Conservation (phyloP, 164 flowering plant species). For the Macadamia integrifolia region DNA sequence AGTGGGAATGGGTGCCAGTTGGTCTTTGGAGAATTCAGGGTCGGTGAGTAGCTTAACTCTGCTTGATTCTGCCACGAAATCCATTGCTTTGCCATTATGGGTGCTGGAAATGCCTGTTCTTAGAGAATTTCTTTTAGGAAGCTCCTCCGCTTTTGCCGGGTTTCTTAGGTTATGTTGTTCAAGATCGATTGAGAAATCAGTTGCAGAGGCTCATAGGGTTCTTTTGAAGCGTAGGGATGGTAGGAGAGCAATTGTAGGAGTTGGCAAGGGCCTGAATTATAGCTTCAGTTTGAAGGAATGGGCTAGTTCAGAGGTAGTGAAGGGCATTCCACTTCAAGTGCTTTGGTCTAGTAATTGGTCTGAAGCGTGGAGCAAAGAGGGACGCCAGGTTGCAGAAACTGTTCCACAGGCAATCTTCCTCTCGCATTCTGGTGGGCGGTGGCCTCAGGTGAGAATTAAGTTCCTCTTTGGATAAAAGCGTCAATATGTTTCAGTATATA, state of each 20-base stretch:
- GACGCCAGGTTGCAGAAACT: constrained; percentile 47
- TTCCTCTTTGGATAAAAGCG: too few relatives aligned
- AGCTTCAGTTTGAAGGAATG: constrained; percentile 81
- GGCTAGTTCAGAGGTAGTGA: constrained; percentile 53
- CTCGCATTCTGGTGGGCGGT: constrained; percentile 74
- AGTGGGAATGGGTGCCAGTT: constrained; percentile 47
- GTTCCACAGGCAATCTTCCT: constrained; percentile 58
- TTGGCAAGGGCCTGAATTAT: constrained; percentile 54
- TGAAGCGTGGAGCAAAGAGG: constrained; percentile 65
- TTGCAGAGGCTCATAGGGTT: constrained; percentile 58
- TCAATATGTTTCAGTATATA: too few relatives aligned
- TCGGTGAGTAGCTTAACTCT: constrained; percentile 61
- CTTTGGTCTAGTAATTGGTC: constrained; percentile 78
- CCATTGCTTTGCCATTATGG: constrained; percentile 64
- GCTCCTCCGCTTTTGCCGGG: constrained; percentile 32
- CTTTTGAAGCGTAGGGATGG: constrained; percentile 73
- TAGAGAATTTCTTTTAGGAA: constrained; percentile 55
- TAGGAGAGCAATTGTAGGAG: constrained; percentile 45
- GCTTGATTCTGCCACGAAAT: constrained; percentile 41
- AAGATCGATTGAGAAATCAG: constrained; percentile 26
- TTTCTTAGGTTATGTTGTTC: constrained; percentile 51
- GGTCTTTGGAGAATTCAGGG: constrained; percentile 53
- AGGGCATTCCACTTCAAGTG: constrained; percentile 63
- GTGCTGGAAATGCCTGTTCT: constrained; percentile 45
- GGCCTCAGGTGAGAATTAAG: constrained; percentile 70